A percentile compares a stretch with the other conserved stretches of the same genome.
These are phyloP conservation scores for Gillenia trifoliata DNA, from an alignment of 306 rosid species.

Conservation along the genomic window DNA sequence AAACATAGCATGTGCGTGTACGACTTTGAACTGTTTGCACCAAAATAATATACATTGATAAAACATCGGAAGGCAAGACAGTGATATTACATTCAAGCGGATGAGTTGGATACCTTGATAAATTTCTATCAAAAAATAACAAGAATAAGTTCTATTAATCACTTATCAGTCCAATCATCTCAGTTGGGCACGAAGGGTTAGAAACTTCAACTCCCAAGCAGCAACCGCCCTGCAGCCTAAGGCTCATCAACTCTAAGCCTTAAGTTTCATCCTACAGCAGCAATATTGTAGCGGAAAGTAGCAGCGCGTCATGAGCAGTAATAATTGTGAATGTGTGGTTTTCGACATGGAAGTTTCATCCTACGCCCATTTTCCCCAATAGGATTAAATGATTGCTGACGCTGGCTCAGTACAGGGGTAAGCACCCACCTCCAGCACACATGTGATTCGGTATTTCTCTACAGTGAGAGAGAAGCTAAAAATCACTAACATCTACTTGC, in stretches of 20 bases:
- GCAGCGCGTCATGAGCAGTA: not conserved
- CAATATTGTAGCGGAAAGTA: not conserved
- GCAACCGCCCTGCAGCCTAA: not conserved
- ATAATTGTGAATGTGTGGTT: not conserved
- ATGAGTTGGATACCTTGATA: not conserved
- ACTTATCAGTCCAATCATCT: not conserved
- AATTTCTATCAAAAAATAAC: not conserved
- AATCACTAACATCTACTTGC: not conserved
- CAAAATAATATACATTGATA: not conserved
- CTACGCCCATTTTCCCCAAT: not conserved
- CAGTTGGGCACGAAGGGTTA: not conserved
- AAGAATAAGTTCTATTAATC: too few species aligned
- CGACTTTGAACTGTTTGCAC: not conserved
- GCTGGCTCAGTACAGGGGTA: not conserved
- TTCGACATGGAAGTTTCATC: not conserved
- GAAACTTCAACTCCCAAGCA: not conserved
- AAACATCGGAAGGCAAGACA: not conserved
- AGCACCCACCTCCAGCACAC: not conserved
- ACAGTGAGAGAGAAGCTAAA: not conserved
- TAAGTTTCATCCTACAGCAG: not conserved
- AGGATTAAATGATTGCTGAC: not conserved
- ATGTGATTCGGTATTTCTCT: not conserved
- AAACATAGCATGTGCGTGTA: too few species aligned
- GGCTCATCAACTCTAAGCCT: not conserved
- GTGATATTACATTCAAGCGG: not conserved